Conservation (phyloP, 1,284 basidiomycete species). For the Tetrapyrgos nigripes region DNA sequence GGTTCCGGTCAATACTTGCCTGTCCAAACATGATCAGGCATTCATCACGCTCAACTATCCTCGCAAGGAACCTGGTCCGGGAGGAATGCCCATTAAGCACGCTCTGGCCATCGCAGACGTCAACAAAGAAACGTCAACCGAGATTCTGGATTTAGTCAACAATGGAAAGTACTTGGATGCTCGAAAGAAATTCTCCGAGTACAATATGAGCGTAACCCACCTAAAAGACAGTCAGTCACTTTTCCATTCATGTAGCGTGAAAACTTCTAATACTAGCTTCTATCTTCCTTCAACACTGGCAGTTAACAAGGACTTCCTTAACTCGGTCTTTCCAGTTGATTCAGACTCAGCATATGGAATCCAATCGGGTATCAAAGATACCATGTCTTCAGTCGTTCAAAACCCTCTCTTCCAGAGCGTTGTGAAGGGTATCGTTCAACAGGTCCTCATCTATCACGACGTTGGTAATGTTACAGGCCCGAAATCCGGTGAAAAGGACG, state of each 20-base stretch:
- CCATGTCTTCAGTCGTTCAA: not conserved
- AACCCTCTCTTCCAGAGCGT: not conserved
- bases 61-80: not conserved
- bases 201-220: not conserved
- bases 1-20: conserved; percentile 7
- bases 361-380: not conserved
- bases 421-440: not conserved
- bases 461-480: not conserved
- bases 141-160: not conserved
- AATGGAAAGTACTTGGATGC: not conserved
- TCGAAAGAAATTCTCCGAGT: not conserved
- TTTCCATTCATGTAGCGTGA: not conserved
- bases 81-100: not conserved
- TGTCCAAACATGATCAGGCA: conserved; percentile 7
- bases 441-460: not conserved
- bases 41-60: conserved; percentile 9
- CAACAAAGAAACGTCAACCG: not conserved
- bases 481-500: no score
- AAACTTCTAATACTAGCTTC: not conserved
- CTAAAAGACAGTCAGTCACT: not conserved
- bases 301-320: not conserved
- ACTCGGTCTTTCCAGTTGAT: not conserved
- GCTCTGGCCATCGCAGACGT: not conserved
- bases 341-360: not conserved
- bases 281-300: not conserved